These are phyloP conservation scores for Ogataea angusta DNA, from an alignment of 805 yeast genomes.

Conservation along the genomic window DNA sequence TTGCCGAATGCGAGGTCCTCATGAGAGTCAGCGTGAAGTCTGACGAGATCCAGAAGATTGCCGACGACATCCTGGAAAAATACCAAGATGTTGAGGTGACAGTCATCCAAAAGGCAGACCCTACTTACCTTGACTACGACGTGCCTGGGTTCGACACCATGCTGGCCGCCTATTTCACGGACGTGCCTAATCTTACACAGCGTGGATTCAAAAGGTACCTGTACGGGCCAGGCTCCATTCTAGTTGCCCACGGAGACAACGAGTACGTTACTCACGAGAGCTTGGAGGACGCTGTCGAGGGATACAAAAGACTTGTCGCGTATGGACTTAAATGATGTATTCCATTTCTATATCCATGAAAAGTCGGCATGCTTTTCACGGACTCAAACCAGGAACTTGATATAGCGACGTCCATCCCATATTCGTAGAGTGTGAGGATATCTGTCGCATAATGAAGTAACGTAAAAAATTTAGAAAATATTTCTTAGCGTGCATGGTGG, in stretches of 20 bases:
- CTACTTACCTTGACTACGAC: conserved; percentile 50
- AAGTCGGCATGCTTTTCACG: conserved; percentile 22
- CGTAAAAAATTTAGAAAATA: background rate
- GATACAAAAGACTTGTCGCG: conserved; percentile 44
- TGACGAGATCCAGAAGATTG: conserved; percentile 35
- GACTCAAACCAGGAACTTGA: conserved; percentile 32
- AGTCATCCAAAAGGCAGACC: conserved; percentile 29
- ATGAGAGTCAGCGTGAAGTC: conserved; percentile 53
- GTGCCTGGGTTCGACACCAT: conserved; percentile 61
- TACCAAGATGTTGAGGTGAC: conserved; percentile 23
- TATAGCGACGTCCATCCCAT: conserved; percentile 22
- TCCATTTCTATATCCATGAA: conserved; percentile 32
- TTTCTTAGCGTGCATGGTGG: background rate
- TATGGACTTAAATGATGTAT: conserved; percentile 18
- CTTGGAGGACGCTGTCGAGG: conserved; percentile 48
- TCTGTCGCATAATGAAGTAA: conserved; percentile 4
- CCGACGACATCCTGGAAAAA: conserved; percentile 33
- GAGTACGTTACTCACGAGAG: conserved; percentile 50
- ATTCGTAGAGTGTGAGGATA: conserved; percentile 7
- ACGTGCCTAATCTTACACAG: conserved; percentile 42
- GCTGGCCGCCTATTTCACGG: conserved; percentile 36
- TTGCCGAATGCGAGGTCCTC: conserved; percentile 46
- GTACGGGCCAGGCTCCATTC: conserved; percentile 66
- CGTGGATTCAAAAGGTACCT: conserved; percentile 44
- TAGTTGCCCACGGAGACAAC: conserved; percentile 56